phyloP scores from a whole-genome alignment of 768 basidiomycete species.

The Termitomyces sp. region DNA sequence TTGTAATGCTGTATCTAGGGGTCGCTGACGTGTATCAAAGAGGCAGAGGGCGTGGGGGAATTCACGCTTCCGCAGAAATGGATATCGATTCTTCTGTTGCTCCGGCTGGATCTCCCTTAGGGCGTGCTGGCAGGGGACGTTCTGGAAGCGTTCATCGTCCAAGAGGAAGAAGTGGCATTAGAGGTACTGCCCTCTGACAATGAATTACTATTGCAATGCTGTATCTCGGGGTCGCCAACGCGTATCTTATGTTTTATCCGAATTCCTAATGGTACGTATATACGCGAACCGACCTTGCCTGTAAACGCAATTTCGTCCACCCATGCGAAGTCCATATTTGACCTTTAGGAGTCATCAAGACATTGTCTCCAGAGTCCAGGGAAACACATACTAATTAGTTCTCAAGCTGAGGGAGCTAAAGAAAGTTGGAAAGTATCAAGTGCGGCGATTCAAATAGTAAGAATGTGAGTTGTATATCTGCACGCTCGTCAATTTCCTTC shows the following conservation, averaged over 20 bases:
- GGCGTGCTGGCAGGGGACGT: slow-evolving; percentile 16
- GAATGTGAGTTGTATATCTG: too few relatives aligned
- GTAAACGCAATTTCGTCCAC: too few relatives aligned
- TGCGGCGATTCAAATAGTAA: too few relatives aligned
- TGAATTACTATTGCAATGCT: background rate
- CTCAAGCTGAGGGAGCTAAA: too few relatives aligned
- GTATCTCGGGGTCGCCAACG: background rate
- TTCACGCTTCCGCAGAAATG: slow-evolving; percentile 6
- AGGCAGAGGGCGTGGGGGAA: slow-evolving; percentile 14
- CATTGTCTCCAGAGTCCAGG: too few relatives aligned
- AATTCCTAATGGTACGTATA: too few relatives aligned
- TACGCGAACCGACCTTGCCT: too few relatives aligned
- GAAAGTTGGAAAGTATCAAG: too few relatives aligned
- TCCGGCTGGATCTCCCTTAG: slow-evolving; percentile 4
- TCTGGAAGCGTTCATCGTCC: slow-evolving; percentile 10
- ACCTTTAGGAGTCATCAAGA: too few relatives aligned
- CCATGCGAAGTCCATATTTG: too few relatives aligned
- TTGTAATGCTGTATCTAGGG: background rate
- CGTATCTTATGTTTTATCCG: background rate
- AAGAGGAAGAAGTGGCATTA: slow-evolving; percentile 1
- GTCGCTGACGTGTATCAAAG: slow-evolving; percentile 4
- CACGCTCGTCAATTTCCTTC: too few relatives aligned
- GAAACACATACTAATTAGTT: too few relatives aligned
- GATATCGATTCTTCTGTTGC: slow-evolving; percentile 9
- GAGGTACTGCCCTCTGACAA: background rate